Evolutionary conservation across 805 yeast species (phyloP), one percentile per base, ranked within the genome.

Genomic region (Starmerella khaoyaiensis): DNA sequence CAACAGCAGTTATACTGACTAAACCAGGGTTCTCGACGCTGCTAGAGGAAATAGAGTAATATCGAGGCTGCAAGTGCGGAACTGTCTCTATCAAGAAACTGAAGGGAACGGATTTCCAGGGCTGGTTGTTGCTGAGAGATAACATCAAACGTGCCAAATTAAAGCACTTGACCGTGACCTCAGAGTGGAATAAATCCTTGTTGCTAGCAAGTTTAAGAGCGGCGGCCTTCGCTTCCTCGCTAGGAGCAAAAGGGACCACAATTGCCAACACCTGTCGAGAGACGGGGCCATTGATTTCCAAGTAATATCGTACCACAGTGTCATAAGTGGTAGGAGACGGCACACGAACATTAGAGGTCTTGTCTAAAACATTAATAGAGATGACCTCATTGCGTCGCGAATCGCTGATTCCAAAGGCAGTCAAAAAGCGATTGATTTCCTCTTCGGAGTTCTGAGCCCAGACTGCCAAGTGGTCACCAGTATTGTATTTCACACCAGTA

Each of bases 391-490:
- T 15, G 21, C 35, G 35, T 41, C 65, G 63, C 50, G 71, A 72
- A 22, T 56, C 65, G 11, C 58, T 51, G 41, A 86, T 65, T 23
- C 71, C 76, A 37, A 87, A 72, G 5, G 79, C 74, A 31, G 61
- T 49, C 42, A 79, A 61, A 49, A 90, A 79, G 29, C 67, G 64
- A n/a, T 63, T 67, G 23, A 84, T 76, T 50, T 79, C 73, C 56
- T 76, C 82, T 53, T 76, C 66, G 2, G 93, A 65, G 60, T 87
- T 87, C 18, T 90, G 81, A 24, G 96, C 90, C 93, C 95, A 82
- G 40, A 90, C 65, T 12, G 94, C 97, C 45, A 90, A 61, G 61
- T 87, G 97, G 57, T 87, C 98, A 59, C 98, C 98, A 4, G 98
- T 87, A 33, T 87, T 67, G 60, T 87, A 87, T 50, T 77, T 74